Evolutionary conservation across 1,284 basidiomycete species (phyloP).

Genomic region (Naganishia cerealis): DNA sequence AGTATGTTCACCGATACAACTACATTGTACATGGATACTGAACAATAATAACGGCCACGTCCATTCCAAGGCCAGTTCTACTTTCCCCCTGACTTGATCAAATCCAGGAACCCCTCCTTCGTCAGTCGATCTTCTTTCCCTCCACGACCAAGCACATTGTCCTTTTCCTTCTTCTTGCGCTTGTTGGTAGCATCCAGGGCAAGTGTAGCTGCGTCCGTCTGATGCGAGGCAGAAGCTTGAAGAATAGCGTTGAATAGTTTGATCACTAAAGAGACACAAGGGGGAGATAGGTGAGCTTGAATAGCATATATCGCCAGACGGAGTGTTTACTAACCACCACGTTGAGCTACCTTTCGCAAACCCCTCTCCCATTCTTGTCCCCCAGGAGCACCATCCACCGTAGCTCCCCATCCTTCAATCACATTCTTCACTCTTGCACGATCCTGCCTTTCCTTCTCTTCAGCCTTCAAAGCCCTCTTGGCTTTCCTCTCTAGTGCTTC

Average conservation of each 20-base stretch:
- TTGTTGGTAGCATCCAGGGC: constrained; percentile 32
- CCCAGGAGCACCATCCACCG: constrained; percentile 38
- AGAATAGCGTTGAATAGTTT: constrained; percentile 57
- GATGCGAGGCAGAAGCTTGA: constrained; percentile 44
- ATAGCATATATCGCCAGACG: neutral
- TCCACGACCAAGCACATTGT: constrained; percentile 53
- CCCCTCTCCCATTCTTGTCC: constrained; percentile 54
- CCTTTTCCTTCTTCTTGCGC: constrained; percentile 52
- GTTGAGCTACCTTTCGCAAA: constrained; percentile 54
- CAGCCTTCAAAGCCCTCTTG: constrained; percentile 41
- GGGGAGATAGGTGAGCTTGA: neutral
- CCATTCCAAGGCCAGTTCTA: constrained; percentile 6
- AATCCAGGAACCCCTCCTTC: constrained; percentile 55
- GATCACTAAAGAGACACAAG: constrained; percentile 45
- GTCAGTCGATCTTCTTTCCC: constrained; percentile 50
- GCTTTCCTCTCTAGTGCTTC: constrained; percentile 42
- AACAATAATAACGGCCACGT: neutral
- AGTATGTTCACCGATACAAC: constrained; percentile 25
- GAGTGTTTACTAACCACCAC: constrained; percentile 50
- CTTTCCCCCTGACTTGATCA: constrained; percentile 49
- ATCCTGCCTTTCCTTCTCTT: constrained; percentile 50
- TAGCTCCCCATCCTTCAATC: constrained; percentile 50
- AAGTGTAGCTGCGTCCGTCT: constrained; percentile 24
- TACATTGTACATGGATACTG: neutral
- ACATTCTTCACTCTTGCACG: constrained; percentile 49